Percentiles rank a stretch among this genome's conserved stretches.
Evolutionary conservation across 106 monocot species (phyloP).

Genomic region (Posidonia australis): DNA sequence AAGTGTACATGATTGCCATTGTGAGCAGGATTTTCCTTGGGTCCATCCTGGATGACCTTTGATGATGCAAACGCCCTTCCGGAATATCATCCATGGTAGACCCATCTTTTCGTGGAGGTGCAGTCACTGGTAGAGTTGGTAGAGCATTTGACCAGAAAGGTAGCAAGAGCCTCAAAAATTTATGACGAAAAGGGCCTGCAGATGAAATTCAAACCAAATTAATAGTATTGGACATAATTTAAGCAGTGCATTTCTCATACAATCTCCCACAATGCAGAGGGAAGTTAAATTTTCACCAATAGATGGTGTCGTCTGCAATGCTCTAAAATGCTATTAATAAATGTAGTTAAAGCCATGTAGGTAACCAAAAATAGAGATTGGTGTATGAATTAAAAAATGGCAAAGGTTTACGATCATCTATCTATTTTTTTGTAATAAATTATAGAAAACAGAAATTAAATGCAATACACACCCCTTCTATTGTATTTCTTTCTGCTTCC

Average conservation of each 20-base stretch:
- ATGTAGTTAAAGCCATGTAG: too few relatives aligned
- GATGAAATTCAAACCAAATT: slow-evolving; percentile 1
- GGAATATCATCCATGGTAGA: slow-evolving; percentile 37
- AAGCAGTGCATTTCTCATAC: too few relatives aligned
- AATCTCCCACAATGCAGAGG: too few relatives aligned
- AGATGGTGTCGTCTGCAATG: too few relatives aligned
- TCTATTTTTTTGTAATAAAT: too few relatives aligned
- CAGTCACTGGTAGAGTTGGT: slow-evolving; percentile 86
- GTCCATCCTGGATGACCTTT: slow-evolving; percentile 73
- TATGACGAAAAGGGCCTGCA: slow-evolving; percentile 61
- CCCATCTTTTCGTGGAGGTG: slow-evolving; percentile 68
- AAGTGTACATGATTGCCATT: slow-evolving; percentile 68
- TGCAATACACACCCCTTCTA: slow-evolving; percentile 54
- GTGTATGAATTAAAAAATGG: too few relatives aligned
- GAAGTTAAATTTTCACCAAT: too few relatives aligned
- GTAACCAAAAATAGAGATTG: too few relatives aligned
- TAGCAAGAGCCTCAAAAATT: slow-evolving; percentile 72
- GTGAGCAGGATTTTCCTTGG: slow-evolving; percentile 78
- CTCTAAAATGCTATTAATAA: too few relatives aligned
- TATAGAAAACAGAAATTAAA: background rate
- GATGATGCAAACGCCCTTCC: slow-evolving; percentile 68
- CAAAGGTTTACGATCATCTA: too few relatives aligned
- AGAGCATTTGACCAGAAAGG: slow-evolving; percentile 96
- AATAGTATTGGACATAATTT: background rate
- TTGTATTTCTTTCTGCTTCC: slow-evolving; percentile 68